Evolutionary conservation across 2,329 filamentous ascomycete genomes (phyloP), one percentile per base, ranked within the genome.

Genomic region (Amphichorda felina): DNA sequence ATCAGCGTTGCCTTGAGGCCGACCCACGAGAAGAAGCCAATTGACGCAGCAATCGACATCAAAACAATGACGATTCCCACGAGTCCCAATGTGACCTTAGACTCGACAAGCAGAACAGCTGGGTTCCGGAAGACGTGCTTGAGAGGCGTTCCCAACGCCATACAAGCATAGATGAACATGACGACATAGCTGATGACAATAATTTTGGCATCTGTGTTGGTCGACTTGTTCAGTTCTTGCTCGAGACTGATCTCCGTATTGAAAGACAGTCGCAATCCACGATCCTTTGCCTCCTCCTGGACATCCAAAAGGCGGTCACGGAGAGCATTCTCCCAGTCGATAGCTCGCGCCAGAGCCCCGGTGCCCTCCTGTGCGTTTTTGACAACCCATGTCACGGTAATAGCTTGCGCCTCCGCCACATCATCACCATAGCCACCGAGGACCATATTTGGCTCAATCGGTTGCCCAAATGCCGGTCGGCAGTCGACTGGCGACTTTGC

Each of bases 171-270:
- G 42, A 98, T 62, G 59, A 98, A 98, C 91, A 98, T 98, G 63
- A 95, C 85, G 43, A 96, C 71, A 60, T 98, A 98, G 67, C 89
- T 96, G 59, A 98, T 81, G 36, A 89, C 76, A 17, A 98, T 78
- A 49, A 98, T 98, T 56, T 89, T 95, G 30, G 89, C 93, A 56
- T 98, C 91, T 0, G 91, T 96, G 57, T 98, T 98, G 34, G 87
- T 95, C 26, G 87, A 94, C 61, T 96, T 94, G 65, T 95, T 98
- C 39, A 98, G 69, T 53, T 98, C 91, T 53, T 95, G 74, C 54
- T 96, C 89, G 41, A 98, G 64, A 56, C 88, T 95, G 57, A 89
- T 84, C 60, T 98, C 91, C 0, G 91, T 94, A 34, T 79, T 94
- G 68, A 96, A 98, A 7, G 88, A 96, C 25, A 98, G 63, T 15